These are phyloP conservation scores for Porphyrellus cyaneotinctus DNA, from an alignment of 768 basidiomycete species.

Conservation along the genomic window DNA sequence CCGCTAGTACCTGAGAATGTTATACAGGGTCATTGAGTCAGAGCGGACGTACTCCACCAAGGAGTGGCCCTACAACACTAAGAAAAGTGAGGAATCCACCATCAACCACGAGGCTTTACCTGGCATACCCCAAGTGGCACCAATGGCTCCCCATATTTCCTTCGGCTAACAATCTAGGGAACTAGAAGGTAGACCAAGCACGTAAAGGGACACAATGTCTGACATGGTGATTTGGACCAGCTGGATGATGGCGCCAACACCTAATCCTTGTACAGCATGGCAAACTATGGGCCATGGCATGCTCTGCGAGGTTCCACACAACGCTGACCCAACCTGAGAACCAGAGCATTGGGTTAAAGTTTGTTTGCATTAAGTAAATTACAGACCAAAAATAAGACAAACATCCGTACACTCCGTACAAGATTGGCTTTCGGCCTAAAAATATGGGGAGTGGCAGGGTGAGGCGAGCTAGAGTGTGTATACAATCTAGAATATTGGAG, in stretches of 20 bases:
- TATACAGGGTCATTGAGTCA: not conserved
- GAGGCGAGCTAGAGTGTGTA: not conserved
- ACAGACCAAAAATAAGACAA: slow-evolving; percentile 36
- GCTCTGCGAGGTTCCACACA: slow-evolving; percentile 43
- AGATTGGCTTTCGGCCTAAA: slow-evolving; percentile 37
- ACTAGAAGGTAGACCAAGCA: slow-evolving; percentile 9
- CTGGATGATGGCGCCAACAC: slow-evolving; percentile 38
- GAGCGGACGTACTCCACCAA: slow-evolving; percentile 31
- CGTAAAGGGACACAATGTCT: slow-evolving; percentile 36
- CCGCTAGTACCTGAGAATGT: slow-evolving; percentile 34
- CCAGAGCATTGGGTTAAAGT: too few relatives aligned
- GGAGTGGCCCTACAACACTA: slow-evolving; percentile 42
- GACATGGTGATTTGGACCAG: slow-evolving; percentile 36
- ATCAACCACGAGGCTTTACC: slow-evolving; percentile 25
- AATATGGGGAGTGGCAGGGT: not conserved
- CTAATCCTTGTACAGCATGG: slow-evolving; percentile 42
- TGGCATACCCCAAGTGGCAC: slow-evolving; percentile 40
- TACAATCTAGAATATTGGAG: slow-evolving; percentile 37
- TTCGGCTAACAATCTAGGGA: slow-evolving; percentile 27
- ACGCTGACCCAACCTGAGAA: slow-evolving; percentile 37
- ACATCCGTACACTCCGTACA: slow-evolving; percentile 33
- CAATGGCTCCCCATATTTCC: slow-evolving; percentile 37
- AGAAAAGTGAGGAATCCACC: too few relatives aligned
- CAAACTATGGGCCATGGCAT: slow-evolving; percentile 41
- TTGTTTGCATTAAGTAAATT: not conserved